Evolutionary conservation across 2,329 filamentous ascomycete genomes (phyloP).

Genomic region (Cercospora sp.): DNA sequence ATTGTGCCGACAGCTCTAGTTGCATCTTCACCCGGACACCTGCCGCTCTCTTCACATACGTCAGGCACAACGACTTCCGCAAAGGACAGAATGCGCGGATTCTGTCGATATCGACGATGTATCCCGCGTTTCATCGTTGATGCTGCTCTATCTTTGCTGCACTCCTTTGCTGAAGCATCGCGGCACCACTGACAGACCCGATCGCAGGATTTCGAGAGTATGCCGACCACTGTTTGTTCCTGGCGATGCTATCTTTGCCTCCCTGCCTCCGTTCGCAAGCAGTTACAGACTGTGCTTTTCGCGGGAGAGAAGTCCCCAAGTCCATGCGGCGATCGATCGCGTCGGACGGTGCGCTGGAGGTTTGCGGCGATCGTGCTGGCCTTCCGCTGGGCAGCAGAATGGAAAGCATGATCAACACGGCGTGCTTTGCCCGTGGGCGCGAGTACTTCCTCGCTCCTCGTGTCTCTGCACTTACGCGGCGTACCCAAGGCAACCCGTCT

Average conservation of each 20-base stretch:
- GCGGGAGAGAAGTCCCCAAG: neutral
- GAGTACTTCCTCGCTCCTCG: too few relatives aligned
- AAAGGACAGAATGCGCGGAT: neutral
- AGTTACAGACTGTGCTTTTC: neutral
- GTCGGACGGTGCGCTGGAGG: neutral
- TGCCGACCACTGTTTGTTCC: neutral
- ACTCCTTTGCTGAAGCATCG: neutral
- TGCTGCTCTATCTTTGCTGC: neutral
- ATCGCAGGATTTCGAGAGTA: neutral
- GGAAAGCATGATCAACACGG: too few relatives aligned
- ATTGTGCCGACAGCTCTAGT: neutral
- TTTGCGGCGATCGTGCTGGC: neutral
- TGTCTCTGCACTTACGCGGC: too few relatives aligned
- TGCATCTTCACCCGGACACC: neutral
- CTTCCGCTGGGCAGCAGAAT: neutral
- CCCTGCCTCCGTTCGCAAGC: neutral
- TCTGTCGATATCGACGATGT: constrained; percentile 5
- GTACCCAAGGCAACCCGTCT: too few relatives aligned
- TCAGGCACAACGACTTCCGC: neutral
- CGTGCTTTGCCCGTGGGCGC: too few relatives aligned
- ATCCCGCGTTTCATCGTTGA: neutral
- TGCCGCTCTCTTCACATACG: neutral
- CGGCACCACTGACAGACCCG: neutral
- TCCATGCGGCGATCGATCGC: neutral
- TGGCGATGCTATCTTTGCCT: neutral